A percentile compares a stretch with the other conserved stretches of the same genome.
phyloP scores from a whole-genome alignment of 1,284 basidiomycete genomes.

The Melampsora larici-populina region DNA sequence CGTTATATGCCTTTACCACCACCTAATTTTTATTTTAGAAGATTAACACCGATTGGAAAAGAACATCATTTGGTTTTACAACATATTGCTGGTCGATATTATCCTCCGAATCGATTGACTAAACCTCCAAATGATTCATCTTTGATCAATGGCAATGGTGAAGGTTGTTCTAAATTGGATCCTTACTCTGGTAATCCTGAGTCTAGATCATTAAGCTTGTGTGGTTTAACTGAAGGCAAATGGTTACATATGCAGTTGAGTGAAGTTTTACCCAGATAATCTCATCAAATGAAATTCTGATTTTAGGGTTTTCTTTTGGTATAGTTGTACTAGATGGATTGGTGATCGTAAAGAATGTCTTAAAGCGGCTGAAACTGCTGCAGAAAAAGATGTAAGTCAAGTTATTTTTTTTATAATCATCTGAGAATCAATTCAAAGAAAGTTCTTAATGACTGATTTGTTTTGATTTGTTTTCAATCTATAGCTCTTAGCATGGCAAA shows the following conservation, averaged over 20 bases:
- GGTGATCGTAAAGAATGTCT: constrained; percentile 34
- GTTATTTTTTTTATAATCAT: not conserved
- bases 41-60: constrained; percentile 34
- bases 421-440: too few species aligned
- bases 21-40: constrained; percentile 21
- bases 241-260: constrained; percentile 41
- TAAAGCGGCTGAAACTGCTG: constrained; percentile 26
- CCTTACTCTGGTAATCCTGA: not conserved
- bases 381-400: constrained; percentile 27
- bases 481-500: not conserved
- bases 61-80: constrained; percentile 40
- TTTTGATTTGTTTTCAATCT: not conserved
- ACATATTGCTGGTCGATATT: constrained; percentile 42
- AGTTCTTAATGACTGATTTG: not conserved
- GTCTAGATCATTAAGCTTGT: constrained; percentile 19
- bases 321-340: constrained; percentile 30
- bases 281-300: not conserved
- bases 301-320: not conserved
- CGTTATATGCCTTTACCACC: constrained; percentile 37
- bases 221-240: constrained; percentile 30
- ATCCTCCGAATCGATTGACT: constrained; percentile 8
- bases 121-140: not conserved
- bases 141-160: not conserved
- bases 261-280: not conserved
- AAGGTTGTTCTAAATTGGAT: not conserved